Conservation (phyloP, 2,329 filamentous ascomycete genomes). For the Zasmidium citrigriseum region DNA sequence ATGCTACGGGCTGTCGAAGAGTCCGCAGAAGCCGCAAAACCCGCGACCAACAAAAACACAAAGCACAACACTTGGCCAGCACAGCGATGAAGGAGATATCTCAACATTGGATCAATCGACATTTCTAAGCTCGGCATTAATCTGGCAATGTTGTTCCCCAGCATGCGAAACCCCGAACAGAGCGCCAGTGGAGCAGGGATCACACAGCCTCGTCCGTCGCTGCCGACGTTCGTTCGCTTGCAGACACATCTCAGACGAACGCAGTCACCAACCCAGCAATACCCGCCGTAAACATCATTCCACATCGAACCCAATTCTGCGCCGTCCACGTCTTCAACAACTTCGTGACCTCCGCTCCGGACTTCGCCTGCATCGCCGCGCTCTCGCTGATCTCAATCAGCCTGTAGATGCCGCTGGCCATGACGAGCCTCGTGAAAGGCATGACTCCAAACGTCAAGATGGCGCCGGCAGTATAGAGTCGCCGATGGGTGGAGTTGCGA, state of each 20-base stretch:
- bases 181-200: too few relatives aligned
- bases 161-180: too few relatives aligned
- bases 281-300: background rate
- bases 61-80: too few relatives aligned
- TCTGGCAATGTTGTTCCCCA: background rate
- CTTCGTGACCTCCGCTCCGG: background rate
- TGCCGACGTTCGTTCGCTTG: too few relatives aligned
- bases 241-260: background rate
- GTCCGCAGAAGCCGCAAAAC: background rate
- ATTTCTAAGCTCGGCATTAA: background rate
- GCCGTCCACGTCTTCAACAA: conserved; percentile 8
- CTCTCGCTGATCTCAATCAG: conserved; percentile 5
- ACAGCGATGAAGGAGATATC: too few relatives aligned
- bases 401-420: conserved; percentile 1
- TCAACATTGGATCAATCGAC: too few relatives aligned
- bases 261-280: background rate
- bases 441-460: background rate
- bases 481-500: background rate
- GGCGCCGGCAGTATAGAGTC: background rate
- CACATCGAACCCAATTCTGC: conserved; percentile 3
- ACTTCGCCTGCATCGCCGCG: conserved; percentile 2
- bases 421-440: conserved; percentile 6
- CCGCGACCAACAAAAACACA: background rate
- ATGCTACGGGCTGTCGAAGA: background rate
- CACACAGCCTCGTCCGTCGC: background rate